A percentile compares a stretch with the other conserved stretches of the same genome.
These are phyloP conservation scores for Kluyveromyces dobzhanskii DNA, from an alignment of 805 yeast genomes.

Conservation along the genomic window DNA sequence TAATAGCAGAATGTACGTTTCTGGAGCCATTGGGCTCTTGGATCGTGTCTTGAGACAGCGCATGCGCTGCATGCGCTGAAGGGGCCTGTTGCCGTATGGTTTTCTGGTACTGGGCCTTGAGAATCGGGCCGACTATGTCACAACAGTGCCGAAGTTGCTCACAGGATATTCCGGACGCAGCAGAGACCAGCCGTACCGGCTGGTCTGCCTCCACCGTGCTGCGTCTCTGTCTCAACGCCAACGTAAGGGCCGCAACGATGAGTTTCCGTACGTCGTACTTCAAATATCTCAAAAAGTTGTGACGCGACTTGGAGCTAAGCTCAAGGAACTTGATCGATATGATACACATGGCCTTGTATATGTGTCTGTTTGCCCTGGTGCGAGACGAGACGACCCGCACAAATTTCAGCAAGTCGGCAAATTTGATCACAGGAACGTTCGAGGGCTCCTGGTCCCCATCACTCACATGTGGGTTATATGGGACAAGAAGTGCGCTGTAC, in stretches of 20 bases:
- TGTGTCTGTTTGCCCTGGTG: slow-evolving; percentile 12
- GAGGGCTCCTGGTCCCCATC: too few species aligned
- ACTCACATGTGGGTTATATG: neutral
- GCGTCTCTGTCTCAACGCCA: slow-evolving; percentile 13
- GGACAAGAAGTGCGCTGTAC: slow-evolving; percentile 4
- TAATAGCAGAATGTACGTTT: too few species aligned
- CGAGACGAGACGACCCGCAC: slow-evolving; percentile 10
- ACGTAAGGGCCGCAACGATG: slow-evolving; percentile 15
- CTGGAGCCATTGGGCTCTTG: too few species aligned
- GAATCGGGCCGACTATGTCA: slow-evolving; percentile 19
- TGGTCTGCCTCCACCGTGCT: slow-evolving; percentile 11
- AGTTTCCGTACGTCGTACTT: slow-evolving; percentile 15
- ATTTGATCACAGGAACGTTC: neutral
- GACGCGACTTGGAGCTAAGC: slow-evolving; percentile 11
- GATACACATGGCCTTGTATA: slow-evolving; percentile 21
- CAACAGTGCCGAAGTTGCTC: slow-evolving; percentile 19
- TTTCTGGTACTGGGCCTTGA: neutral
- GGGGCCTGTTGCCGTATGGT: too few species aligned
- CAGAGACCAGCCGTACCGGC: slow-evolving; percentile 11
- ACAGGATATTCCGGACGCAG: slow-evolving; percentile 17
- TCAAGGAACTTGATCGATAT: slow-evolving; percentile 18
- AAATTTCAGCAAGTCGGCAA: neutral
- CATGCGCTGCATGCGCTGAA: too few species aligned
- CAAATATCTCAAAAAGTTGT: slow-evolving; percentile 16
- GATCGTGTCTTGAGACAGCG: too few species aligned